A percentile compares a stretch with the other conserved stretches of the same genome.
Conservation (phyloP, 2,329 filamentous ascomycete genomes). For the Celoporthe dispersa region DNA sequence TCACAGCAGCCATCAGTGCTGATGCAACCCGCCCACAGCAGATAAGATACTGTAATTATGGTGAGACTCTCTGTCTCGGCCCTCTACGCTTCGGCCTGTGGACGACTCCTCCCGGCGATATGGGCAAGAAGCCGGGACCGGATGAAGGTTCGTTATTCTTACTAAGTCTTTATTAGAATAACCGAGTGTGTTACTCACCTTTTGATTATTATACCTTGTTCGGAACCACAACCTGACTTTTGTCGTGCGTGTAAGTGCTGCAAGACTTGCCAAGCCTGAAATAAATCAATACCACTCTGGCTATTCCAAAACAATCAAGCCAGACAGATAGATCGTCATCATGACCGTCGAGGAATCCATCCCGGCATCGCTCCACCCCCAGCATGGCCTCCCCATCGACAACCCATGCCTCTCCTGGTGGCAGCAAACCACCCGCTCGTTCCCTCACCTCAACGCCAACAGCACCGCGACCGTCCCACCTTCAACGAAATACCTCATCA, state of each 20-base stretch:
- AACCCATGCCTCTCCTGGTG: conserved; percentile 38
- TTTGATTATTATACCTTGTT: neutral
- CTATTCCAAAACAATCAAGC: neutral
- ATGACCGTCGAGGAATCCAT: conserved; percentile 6
- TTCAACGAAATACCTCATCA: conserved; percentile 42
- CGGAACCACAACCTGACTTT: neutral
- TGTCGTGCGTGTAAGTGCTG: neutral
- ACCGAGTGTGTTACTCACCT: no score
- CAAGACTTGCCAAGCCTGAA: neutral
- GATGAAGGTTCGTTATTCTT: neutral
- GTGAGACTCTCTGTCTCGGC: neutral
- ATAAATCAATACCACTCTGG: no score
- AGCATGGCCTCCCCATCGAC: conserved; percentile 24
- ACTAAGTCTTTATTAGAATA: no score
- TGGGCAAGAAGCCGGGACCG: neutral
- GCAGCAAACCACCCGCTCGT: conserved; percentile 50
- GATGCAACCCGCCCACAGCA: neutral
- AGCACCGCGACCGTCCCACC: conserved; percentile 36
- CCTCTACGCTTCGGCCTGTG: neutral
- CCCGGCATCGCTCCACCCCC: neutral
- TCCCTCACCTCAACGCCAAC: conserved; percentile 47
- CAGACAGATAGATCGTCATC: neutral
- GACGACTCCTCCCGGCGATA: neutral
- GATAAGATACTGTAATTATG: neutral
- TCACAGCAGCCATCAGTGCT: neutral